phyloP scores from a whole-genome alignment of 805 yeast species.

The Torulaspora delbrueckii region DNA sequence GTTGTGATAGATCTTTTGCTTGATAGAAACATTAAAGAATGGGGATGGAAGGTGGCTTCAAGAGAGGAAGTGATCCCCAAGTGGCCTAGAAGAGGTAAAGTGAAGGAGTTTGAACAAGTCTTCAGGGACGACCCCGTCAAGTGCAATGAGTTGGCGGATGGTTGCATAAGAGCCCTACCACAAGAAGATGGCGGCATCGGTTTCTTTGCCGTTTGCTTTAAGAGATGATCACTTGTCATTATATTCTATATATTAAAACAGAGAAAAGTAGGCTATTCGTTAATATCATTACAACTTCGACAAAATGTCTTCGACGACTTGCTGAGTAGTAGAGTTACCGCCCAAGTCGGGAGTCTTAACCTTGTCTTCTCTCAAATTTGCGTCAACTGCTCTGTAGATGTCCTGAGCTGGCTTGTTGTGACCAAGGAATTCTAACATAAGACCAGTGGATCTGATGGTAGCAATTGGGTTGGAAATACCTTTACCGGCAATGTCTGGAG shows the following conservation, averaged over 20 bases:
- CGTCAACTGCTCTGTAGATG: slow-evolving; percentile 92
- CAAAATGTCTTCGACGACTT: slow-evolving; percentile 81
- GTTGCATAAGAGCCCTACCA: slow-evolving; percentile 82
- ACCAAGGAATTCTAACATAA: slow-evolving; percentile 96
- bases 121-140: slow-evolving; percentile 39
- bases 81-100: slow-evolving; percentile 85
- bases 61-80: slow-evolving; percentile 63
- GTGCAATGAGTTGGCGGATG: slow-evolving; percentile 63
- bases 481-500: slow-evolving; percentile 96
- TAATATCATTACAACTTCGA: slow-evolving; percentile 19
- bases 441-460: slow-evolving; percentile 94
- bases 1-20: slow-evolving; percentile 76
- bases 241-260: not conserved
- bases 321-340: slow-evolving; percentile 79
- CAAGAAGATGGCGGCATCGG: slow-evolving; percentile 98
- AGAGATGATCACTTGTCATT: slow-evolving; percentile 37
- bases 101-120: slow-evolving; percentile 56
- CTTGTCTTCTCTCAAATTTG: slow-evolving; percentile 73
- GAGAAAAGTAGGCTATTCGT: not conserved
- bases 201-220: slow-evolving; percentile 91
- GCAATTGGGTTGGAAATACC: slow-evolving; percentile 96
- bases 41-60: slow-evolving; percentile 70
- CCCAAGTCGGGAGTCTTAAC: slow-evolving; percentile 91
- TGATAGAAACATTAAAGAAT: slow-evolving; percentile 55
- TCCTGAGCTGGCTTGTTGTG: slow-evolving; percentile 82